Conservation (phyloP, 1,284 basidiomycete species). For the Ceratobasidium sp. region DNA sequence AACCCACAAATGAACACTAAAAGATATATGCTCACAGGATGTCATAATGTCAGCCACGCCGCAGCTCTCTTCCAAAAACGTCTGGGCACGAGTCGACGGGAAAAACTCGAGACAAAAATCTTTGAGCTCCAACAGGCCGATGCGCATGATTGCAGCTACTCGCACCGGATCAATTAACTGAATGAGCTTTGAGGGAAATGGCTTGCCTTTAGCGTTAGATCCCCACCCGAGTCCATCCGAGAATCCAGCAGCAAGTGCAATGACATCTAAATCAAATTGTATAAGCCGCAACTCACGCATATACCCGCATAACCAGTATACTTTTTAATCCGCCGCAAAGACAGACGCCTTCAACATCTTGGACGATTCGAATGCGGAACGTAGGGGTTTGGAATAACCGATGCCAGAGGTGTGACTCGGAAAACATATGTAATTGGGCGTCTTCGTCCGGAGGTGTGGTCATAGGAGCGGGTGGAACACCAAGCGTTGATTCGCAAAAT, state of each 20-base stretch:
- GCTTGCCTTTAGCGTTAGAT: conserved; percentile 54
- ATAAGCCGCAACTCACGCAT: neutral
- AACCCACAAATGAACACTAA: too few species aligned
- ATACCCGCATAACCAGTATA: neutral
- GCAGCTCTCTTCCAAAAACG: conserved; percentile 59
- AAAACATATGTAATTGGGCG: conserved; percentile 21
- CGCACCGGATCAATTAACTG: neutral
- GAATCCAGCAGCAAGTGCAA: conserved; percentile 55
- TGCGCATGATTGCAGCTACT: conserved; percentile 58
- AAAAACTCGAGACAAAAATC: conserved; percentile 62
- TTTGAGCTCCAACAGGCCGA: conserved; percentile 58
- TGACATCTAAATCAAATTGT: conserved; percentile 47
- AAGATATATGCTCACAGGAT: conserved; percentile 42
- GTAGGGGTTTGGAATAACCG: conserved; percentile 52
- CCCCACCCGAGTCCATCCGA: conserved; percentile 55
- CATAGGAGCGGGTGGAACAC: conserved; percentile 49
- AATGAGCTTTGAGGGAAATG: neutral
- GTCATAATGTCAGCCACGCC: conserved; percentile 66
- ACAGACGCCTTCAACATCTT: conserved; percentile 55
- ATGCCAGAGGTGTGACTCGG: conserved; percentile 48
- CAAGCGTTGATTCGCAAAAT: conserved; percentile 65
- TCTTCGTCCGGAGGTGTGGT: conserved; percentile 45
- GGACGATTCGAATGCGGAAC: conserved; percentile 52
- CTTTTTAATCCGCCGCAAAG: conserved; percentile 56
- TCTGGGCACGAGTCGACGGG: conserved; percentile 56